Evolutionary conservation across 2,329 filamentous ascomycete genomes (phyloP), one percentile per base, ranked within the genome.

Genomic region (Epichloe baconii): DNA sequence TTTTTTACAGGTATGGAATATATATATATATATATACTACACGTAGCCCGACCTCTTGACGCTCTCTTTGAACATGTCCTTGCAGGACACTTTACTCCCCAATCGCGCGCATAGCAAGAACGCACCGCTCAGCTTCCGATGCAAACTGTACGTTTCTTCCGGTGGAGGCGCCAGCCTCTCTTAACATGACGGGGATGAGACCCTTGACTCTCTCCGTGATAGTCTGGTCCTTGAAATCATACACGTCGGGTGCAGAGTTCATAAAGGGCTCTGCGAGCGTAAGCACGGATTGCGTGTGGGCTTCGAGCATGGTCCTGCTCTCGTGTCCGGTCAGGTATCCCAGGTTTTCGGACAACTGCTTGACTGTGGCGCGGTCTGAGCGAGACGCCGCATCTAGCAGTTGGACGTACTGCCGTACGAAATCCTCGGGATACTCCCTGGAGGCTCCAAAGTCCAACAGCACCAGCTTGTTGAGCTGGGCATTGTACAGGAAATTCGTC

Each of bases 401-500:
- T 40, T 77, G 75, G 47, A 95, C 77, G 66, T 98, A 98, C 15
- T 80, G 82, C 2, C 76, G 71, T 52, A 97, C 83, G 62, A 98
- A 98, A 14, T 78, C 71, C 40, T 80, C 76, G 0, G 90, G 88
- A 64, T 83, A 98, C 58, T 89, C 91, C 60, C 93, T 78, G 19
- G 85, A 89, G 37, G 93, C 93, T 53, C 93, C 93, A 67, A 98
- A 98, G 68, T 98, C 94, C 49, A 98, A 82, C 1, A 98, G 79
- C 67, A 95, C 90, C 14, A 98, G 82, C 62, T 82, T 85, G 59
- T 81, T 72, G 4, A 76, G 80, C 19, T 72, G 60, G 1, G 81
- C 72, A 60, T 97, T 93, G 74, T 88, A 98, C 19, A 97, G 76
- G 67, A 98, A 98, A 68, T 98, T 98, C 36, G 91, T 97, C 93